Base-by-base conservation (phyloP, 805 yeast genomes). In the Zygotorulaspora florentina region DNA sequence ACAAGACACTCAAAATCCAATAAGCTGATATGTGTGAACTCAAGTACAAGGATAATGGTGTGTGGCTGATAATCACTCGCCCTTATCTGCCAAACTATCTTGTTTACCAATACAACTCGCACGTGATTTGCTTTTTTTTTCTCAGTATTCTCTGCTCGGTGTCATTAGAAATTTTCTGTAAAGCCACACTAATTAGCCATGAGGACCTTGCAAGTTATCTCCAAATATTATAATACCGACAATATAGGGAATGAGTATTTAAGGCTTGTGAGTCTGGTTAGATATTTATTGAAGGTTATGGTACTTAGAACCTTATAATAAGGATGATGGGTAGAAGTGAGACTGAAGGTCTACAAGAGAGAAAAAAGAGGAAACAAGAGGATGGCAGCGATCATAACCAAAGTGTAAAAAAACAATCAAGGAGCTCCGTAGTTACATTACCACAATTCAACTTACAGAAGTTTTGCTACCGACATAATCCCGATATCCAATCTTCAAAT, bases 391-490 rank as follows among this genome's bases (percentile, higher is more conserved):
- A 20, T 13, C 15, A 35, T 18, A 16, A n/a, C 26, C 33, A 40
- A 13, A 26, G 34, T 28, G 31, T 31, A 37, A 40, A 23, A 16
- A 43, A 46, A 12, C 26, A 31, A 10, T 26, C 34, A 15, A 43
- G 17, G 30, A 40, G 26, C 6, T 17, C 27, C 1, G 27, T 27
- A 11, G 43, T 30, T 4, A 38, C 23, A 16, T 45, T 59, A 33
- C 69, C 69, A 16, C 53, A 57, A 39, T 83, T 76, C 53, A 76
- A 79, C 55, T 77, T 74, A 59, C 84, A 81, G 55, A 75, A 76
- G 53, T 91, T 79, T 67, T 91, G 99, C 62, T 91, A 91, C 65
- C 73, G 98, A 43, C 99, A 91, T 66, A 87, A 91, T 60, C 98
- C 98, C 2, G 90, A 87, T 45, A 75, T 87, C 36, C 80, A 81